Base-by-base conservation (phyloP, 192 early-diverging fungal genomes). In the Linnemannia hyalina region DNA sequence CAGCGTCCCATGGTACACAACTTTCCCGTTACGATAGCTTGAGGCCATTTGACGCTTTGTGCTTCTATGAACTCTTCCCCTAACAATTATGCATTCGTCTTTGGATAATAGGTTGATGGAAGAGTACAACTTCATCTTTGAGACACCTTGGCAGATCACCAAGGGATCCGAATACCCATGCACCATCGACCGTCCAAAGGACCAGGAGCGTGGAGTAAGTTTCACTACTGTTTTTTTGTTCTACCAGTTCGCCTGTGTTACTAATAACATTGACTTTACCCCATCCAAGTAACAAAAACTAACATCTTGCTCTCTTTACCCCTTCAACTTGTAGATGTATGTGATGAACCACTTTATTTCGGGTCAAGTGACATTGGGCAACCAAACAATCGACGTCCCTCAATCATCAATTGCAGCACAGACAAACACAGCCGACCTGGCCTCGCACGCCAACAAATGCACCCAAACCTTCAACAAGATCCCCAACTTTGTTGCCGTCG, bases 341-440 rank as follows among this genome's bases (percentile, higher is more conserved):
- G 91, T 95, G 0, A 83, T 96, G 89, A 96, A 96, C 88, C 95
- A 95, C 82, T 96, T 95, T 80, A 85, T 94, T 38, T 94, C 91
- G 32, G 88, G 89, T 35, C 86, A 78, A 13, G 44, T 93, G 41
- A 78, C 71, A 20, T 13, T 92, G 8, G 68, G 41, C 7, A 70
- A 80, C n/a, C 63, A 76, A 26, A 42, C 49, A 13, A 75, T 92
- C 29, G 90, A 93, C 26, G 69, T 92, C 11, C 93, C 95, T 40
- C 92, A 91, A 74, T 83, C 90, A 29, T 88, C 83, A 29, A 65
- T 77, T 0, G 94, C 92, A 0, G 84, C 81, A 10, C 52, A 78
- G 16, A 93, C 94, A 73, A 96, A 96, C 70, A 79, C 87, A 4
- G 42, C 74, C 1, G 91, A 90, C 72, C 86, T 96, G 40, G 60